phyloP scores from a whole-genome alignment of 169 alveolate species.

The Eimeria zaria region DNA sequence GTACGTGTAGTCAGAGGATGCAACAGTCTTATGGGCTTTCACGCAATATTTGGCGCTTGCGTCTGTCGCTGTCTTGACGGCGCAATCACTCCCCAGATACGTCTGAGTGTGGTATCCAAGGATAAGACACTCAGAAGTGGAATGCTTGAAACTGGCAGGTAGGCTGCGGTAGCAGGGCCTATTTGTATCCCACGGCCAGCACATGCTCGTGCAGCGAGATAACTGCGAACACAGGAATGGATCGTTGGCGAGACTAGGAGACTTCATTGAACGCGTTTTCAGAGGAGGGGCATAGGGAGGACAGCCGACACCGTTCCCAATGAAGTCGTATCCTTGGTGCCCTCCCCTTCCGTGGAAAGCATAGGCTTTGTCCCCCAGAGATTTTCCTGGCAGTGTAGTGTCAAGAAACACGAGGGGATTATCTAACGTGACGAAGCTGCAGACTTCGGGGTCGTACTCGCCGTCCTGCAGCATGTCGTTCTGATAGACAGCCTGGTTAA shows the following conservation, averaged over 20 bases:
- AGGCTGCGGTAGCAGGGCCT: slow-evolving; percentile 82
- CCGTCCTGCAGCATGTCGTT: slow-evolving; percentile 78
- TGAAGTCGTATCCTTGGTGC: slow-evolving; percentile 81
- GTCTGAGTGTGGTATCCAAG: slow-evolving; percentile 85
- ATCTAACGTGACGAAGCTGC: slow-evolving; percentile 73
- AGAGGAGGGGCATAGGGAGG: slow-evolving; percentile 85
- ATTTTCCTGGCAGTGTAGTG: slow-evolving; percentile 26
- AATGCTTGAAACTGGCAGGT: slow-evolving; percentile 77
- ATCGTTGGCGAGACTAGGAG: slow-evolving; percentile 56
- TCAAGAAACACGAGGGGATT: slow-evolving; percentile 80
- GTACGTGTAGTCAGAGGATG: slow-evolving; percentile 69
- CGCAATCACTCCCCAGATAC: slow-evolving; percentile 34
- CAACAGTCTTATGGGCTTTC: slow-evolving; percentile 79
- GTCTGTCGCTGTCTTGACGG: slow-evolving; percentile 22
- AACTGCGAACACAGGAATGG: slow-evolving; percentile 81
- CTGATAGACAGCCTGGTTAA: slow-evolving; percentile 68
- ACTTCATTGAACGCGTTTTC: slow-evolving; percentile 66
- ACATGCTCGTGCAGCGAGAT: slow-evolving; percentile 82
- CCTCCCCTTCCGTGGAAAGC: slow-evolving; percentile 87
- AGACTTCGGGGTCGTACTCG: slow-evolving; percentile 69
- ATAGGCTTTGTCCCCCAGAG: slow-evolving; percentile 55
- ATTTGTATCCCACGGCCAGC: slow-evolving; percentile 82
- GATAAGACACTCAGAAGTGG: slow-evolving; percentile 80
- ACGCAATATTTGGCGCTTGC: slow-evolving; percentile 76
- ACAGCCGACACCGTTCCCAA: slow-evolving; percentile 84